phyloP scores from a whole-genome alignment of 2,329 filamentous ascomycete genomes.

The Penicillium sp. region DNA sequence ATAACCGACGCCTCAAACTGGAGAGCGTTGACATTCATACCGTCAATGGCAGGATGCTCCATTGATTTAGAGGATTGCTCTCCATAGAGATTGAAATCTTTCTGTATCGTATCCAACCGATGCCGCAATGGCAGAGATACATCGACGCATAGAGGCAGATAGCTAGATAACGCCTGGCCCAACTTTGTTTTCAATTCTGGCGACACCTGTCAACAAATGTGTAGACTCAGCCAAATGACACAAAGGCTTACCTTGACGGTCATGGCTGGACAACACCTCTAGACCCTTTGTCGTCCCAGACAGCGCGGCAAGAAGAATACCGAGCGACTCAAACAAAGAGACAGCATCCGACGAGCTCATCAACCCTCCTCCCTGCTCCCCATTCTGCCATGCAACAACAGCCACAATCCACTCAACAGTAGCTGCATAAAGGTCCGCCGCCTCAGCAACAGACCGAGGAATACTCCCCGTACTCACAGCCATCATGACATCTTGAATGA shows the following conservation, averaged over 20 bases:
- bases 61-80: conserved; percentile 43
- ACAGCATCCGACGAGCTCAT: conserved; percentile 38
- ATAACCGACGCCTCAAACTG: conserved; percentile 55
- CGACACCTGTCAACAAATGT: conserved; percentile 4
- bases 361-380: conserved; percentile 29
- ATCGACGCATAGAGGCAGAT: conserved; percentile 41
- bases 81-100: conserved; percentile 42
- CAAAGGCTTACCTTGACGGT: conserved; percentile 31
- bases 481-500: conserved; percentile 43
- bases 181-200: conserved; percentile 38
- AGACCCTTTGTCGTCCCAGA: conserved; percentile 37
- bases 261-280: conserved; percentile 35
- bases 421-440: conserved; percentile 32
- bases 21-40: conserved; percentile 47
- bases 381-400: conserved; percentile 36
- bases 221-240: neutral
- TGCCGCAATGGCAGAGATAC: conserved; percentile 40
- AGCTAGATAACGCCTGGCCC: conserved; percentile 39
- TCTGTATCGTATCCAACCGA: conserved; percentile 41
- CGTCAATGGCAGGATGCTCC: conserved; percentile 43
- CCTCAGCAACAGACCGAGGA: conserved; percentile 31
- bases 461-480: conserved; percentile 36
- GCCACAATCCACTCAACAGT: conserved; percentile 41
- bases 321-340: conserved; percentile 43
- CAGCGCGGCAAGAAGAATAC: conserved; percentile 41